Base-by-base conservation (phyloP, 345 rosid genomes). In the Syzygium aqueum region DNA sequence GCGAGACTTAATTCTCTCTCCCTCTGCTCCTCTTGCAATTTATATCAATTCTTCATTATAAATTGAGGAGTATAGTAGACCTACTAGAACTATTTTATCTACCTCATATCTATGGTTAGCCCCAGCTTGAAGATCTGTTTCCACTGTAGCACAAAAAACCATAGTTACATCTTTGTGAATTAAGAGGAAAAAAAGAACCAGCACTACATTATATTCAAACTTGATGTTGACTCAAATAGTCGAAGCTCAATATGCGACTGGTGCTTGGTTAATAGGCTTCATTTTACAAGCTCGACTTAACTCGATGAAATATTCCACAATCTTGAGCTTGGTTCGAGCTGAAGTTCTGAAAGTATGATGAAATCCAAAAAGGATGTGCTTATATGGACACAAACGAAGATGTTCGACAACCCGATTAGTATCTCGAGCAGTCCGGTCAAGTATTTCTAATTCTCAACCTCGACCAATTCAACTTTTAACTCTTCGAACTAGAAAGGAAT, bases 91-190 rank as follows among this genome's bases (percentile, higher is more conserved):
- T 37, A 50, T 37, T 10, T 19, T 83, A 14, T 7, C 5, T 56
- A 93, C 97, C 96, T 95, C 94, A 63, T 86, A 95, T 37, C 87
- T 51, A 65, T 94, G 90, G 87, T 84, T 77, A 61, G 97, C 95
- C 80, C 97, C 96, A 22, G 97, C 96, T 90, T 95, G 95, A 85
- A 95, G 78, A 85, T 95, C 97, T 46, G 97, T 94, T 90, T 94
- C 95, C 94, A 95, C 95, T 95, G 93, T 43, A 84, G 43, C 46
- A 84, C 59, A 53, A 54, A 33, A 84, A 84, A 84, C 23, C 11
- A 28, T 33, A 73, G 7, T 33, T 33, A 11, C 80, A 73, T 73
- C 80, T 19, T 8, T 73, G 25, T 17, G 23, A 33, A 73, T 17
- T 21, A 17, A 11, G 12, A 17, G 78, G 49, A 40, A 2, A 33